phyloP scores from a whole-genome alignment of 208 protist species.

The Wallacemonas sp. region DNA sequence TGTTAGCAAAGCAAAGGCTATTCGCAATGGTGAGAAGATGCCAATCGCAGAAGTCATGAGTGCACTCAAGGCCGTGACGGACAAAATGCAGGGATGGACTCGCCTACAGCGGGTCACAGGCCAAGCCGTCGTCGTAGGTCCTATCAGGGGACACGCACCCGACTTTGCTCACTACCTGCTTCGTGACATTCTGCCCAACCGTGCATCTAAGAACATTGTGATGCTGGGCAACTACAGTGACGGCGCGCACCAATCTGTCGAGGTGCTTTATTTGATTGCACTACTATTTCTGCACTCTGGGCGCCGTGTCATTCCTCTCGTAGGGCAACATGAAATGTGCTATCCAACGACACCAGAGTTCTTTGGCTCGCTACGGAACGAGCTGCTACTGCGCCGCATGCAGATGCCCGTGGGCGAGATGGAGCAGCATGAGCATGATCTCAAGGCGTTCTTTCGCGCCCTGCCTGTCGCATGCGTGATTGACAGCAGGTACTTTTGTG shows the following conservation, averaged over 20 bases:
- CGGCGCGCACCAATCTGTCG: conserved; percentile 70
- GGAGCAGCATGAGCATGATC: conserved; percentile 37
- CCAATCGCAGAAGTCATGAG: conserved; percentile 29
- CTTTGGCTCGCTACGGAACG: conserved; percentile 73
- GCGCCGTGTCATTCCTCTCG: conserved; percentile 45
- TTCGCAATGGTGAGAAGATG: conserved; percentile 35
- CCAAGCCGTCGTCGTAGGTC: conserved; percentile 62
- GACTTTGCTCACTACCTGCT: conserved; percentile 75
- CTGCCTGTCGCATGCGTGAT: conserved; percentile 72
- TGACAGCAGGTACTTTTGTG: conserved; percentile 70
- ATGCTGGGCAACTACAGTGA: conserved; percentile 89
- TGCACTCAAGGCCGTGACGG: conserved; percentile 18
- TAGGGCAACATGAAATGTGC: conserved; percentile 79
- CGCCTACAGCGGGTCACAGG: conserved; percentile 43
- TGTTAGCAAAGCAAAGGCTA: conserved; percentile 22
- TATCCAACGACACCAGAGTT: conserved; percentile 67
- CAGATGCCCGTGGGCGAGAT: conserved; percentile 26
- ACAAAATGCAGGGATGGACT: conserved; percentile 14
- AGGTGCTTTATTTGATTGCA: conserved; percentile 68
- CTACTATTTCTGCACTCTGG: conserved; percentile 50
- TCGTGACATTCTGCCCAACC: conserved; percentile 37
- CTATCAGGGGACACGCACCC: conserved; percentile 63
- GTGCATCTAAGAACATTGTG: conserved; percentile 40
- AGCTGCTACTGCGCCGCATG: conserved; percentile 48
- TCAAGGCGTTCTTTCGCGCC: conserved; percentile 61